Percentiles rank a stretch among this genome's conserved stretches.
These are phyloP conservation scores for Cryptococcus wingfieldii DNA, from an alignment of 1,284 basidiomycete genomes.

Conservation along the genomic window DNA sequence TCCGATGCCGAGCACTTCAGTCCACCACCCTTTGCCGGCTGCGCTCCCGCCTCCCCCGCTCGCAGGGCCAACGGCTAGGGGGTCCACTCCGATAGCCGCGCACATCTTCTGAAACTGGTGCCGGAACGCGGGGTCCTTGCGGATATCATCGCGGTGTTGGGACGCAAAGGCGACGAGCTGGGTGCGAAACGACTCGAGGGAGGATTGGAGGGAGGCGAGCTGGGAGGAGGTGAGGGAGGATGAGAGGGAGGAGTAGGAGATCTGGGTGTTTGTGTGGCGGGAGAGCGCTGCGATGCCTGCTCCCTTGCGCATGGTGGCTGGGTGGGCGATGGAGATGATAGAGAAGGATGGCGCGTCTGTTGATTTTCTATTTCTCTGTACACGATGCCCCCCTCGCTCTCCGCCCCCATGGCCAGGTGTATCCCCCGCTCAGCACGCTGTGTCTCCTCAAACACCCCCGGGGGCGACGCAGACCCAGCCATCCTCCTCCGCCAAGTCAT, in stretches of 20 bases:
- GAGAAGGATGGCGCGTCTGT: too few relatives aligned
- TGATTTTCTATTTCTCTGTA: too few relatives aligned
- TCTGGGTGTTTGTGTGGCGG: slow-evolving; percentile 45
- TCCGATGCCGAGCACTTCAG: slow-evolving; percentile 73
- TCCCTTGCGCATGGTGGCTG: slow-evolving; percentile 50
- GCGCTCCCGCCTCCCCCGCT: not conserved
- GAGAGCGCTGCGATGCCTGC: slow-evolving; percentile 53
- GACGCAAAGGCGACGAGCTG: slow-evolving; percentile 76
- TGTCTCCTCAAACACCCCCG: too few relatives aligned
- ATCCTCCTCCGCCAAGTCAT: slow-evolving; percentile 42
- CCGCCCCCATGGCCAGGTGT: too few relatives aligned
- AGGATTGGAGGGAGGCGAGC: slow-evolving; percentile 70
- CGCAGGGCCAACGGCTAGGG: slow-evolving; percentile 61
- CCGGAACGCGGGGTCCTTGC: slow-evolving; percentile 78
- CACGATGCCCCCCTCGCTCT: too few relatives aligned
- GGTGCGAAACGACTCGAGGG: slow-evolving; percentile 78
- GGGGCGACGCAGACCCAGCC: slow-evolving; percentile 12
- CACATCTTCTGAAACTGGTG: slow-evolving; percentile 97
- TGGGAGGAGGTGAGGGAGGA: slow-evolving; percentile 71
- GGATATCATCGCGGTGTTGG: slow-evolving; percentile 78
- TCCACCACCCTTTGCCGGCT: slow-evolving; percentile 78
- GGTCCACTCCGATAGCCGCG: slow-evolving; percentile 88
- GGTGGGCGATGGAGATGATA: not conserved
- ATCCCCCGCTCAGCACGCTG: too few relatives aligned
- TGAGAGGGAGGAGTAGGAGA: slow-evolving; percentile 72